A percentile compares a stretch with the other conserved stretches of the same genome.
Conservation (phyloP, 2,329 filamentous ascomycete genomes). For the Cadophora sp. region DNA sequence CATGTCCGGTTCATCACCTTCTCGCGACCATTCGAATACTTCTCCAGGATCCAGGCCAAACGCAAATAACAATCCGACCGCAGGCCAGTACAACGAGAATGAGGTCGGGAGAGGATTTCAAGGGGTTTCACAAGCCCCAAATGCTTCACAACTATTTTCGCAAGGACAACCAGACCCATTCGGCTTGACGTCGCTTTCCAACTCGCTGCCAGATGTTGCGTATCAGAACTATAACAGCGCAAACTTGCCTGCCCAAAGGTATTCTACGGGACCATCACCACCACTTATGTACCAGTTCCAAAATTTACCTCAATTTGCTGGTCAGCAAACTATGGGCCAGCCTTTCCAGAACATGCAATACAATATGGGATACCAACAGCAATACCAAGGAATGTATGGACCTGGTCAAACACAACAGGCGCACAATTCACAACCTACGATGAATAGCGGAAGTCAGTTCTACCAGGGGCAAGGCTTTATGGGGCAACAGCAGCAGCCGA, state of each 20-base stretch:
- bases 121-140: slow-evolving; percentile 20
- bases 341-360: slow-evolving; percentile 35
- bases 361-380: slow-evolving; percentile 38
- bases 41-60: slow-evolving; percentile 28
- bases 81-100: slow-evolving; percentile 20
- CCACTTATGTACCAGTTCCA: slow-evolving; percentile 37
- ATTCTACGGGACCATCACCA: slow-evolving; percentile 29
- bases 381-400: slow-evolving; percentile 39
- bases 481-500: slow-evolving; percentile 35
- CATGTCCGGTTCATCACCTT: slow-evolving; percentile 26
- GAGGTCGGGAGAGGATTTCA: slow-evolving; percentile 20
- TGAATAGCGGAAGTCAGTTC: slow-evolving; percentile 33
- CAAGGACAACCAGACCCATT: slow-evolving; percentile 38
- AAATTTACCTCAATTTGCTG: slow-evolving; percentile 35
- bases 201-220: slow-evolving; percentile 38
- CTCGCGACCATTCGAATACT: slow-evolving; percentile 25
- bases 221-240: slow-evolving; percentile 37
- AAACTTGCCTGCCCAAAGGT: slow-evolving; percentile 31
- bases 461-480: slow-evolving; percentile 40
- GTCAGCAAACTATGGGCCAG: slow-evolving; percentile 30
- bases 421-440: slow-evolving; percentile 27
- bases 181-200: slow-evolving; percentile 38
- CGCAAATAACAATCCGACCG: slow-evolving; percentile 10
- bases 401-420: slow-evolving; percentile 30
- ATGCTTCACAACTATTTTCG: slow-evolving; percentile 19